Evolutionary conservation across 106 monocot species (phyloP).

Genomic region (Acorus gramineus): DNA sequence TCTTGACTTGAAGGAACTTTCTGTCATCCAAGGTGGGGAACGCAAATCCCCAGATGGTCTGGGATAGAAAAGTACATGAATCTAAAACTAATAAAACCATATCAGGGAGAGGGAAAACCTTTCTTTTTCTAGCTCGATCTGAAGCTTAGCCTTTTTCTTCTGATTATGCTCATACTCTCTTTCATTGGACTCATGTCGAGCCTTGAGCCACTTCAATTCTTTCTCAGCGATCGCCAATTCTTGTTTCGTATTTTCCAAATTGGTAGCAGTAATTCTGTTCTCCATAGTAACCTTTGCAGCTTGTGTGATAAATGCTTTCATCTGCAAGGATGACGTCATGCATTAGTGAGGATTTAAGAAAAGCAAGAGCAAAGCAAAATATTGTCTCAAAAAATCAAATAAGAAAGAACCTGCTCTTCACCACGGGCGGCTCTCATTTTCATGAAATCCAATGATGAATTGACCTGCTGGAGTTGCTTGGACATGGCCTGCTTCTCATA

Average conservation of each 20-base stretch:
- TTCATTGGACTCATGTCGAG: constrained; percentile 40
- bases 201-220: constrained; percentile 72
- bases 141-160: constrained; percentile 42
- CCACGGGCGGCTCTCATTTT: constrained; percentile 44
- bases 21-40: too few species aligned
- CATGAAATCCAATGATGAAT: constrained; percentile 45
- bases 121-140: constrained; percentile 52
- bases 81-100: not conserved
- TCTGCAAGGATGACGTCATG: constrained; percentile 19
- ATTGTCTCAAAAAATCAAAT: too few species aligned
- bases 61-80: not conserved
- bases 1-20: too few species aligned
- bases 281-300: constrained; percentile 59
- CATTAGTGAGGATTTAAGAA: too few species aligned
- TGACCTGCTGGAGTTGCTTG: constrained; percentile 68
- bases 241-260: constrained; percentile 44
- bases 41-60: not conserved
- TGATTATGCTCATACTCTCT: constrained; percentile 73
- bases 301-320: constrained; percentile 60
- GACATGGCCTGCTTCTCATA: constrained; percentile 60
- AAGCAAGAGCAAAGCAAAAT: too few species aligned
- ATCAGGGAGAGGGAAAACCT: constrained; percentile 32
- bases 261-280: constrained; percentile 41
- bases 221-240: constrained; percentile 73
- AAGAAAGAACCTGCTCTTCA: constrained; percentile 66